Evolutionary conservation across 2,329 filamentous ascomycete genomes (phyloP), one percentile per base, ranked within the genome.

Genomic region (Saccharata proteae): DNA sequence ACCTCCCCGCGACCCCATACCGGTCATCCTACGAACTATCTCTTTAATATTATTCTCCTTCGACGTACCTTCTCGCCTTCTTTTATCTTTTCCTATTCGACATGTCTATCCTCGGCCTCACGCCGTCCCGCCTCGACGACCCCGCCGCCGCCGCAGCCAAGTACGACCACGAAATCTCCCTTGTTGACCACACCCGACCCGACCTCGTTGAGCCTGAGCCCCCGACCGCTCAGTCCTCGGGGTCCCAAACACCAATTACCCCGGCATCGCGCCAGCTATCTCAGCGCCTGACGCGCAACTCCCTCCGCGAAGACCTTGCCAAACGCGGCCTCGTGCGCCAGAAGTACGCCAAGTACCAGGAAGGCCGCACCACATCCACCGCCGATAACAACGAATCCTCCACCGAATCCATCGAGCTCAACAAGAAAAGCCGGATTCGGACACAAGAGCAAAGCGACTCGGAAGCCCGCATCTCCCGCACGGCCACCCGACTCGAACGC

Each of bases 101-200:
- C 18, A 35, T 35, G 33, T 26, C 33, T 26, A 16, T 35, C 29
- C 23, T 31, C 6, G 28, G 33, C 15, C 14, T 35, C 23, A 20
- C 18, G 16, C 16, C 23, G 14, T 31, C 33, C 8, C 28, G 33
- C 33, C 25, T 13, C 14, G 29, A 35, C 23, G 33, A 35, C 29
- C 28, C 28, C 24, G 26, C 8, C 26, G n/a, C 24, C 23, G 29
- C 17, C 18, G 12, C 24, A 15, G 28, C 33, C 7, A 35, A 31
- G 15, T 30, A 30, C 47, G 74, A 79, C 45, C 79, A 82, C 54
- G 74, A 77, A 51, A 85, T 86, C 47, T 58, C 51, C 42, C 69
- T 86, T 21, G 62, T 81, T 42, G 77, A 83, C 51, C 57, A 58
- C 29, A 57, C 62, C 19, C 51, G 54, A 23, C 51, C 52, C 42